Evolutionary conservation across 768 basidiomycete species (phyloP).

Genomic region (Rhodotorula graminis): DNA sequence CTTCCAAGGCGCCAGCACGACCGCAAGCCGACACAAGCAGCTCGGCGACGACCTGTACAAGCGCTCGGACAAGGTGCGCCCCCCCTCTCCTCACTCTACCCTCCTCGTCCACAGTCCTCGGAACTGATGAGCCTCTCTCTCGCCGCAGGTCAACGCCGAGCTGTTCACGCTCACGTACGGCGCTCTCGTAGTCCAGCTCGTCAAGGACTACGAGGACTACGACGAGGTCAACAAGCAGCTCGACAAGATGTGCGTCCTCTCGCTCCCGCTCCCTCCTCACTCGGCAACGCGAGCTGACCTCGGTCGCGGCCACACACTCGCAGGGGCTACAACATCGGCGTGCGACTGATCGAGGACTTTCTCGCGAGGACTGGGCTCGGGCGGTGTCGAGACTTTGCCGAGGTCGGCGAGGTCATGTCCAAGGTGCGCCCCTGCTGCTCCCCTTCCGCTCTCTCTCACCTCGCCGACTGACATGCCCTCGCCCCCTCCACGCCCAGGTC

Average conservation of each 20-base stretch:
- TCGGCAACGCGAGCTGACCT: no score
- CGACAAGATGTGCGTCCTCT: slow-evolving; percentile 61
- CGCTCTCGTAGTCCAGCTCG: slow-evolving; percentile 93
- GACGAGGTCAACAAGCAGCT: slow-evolving; percentile 79
- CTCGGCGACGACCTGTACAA: slow-evolving; percentile 97
- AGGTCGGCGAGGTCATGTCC: slow-evolving; percentile 89
- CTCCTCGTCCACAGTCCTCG: neutral
- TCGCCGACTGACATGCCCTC: no score
- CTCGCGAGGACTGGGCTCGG: slow-evolving; percentile 85
- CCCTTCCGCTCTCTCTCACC: neutral
- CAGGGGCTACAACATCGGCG: slow-evolving; percentile 99
- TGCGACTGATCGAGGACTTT: slow-evolving; percentile 92
- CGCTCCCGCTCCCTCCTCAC: neutral
- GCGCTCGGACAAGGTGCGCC: slow-evolving; percentile 76
- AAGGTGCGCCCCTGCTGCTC: slow-evolving; percentile 58
- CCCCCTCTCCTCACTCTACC: neutral
- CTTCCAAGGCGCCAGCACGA: slow-evolving; percentile 6
- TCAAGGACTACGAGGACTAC: slow-evolving; percentile 99
- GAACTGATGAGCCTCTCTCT: no score
- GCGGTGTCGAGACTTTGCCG: slow-evolving; percentile 86
- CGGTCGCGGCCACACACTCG: neutral
- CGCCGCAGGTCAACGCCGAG: slow-evolving; percentile 73
- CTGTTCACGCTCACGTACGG: slow-evolving; percentile 96
- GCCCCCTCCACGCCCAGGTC: slow-evolving; percentile 56
- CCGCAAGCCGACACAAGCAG: slow-evolving; percentile 52